Conservation (phyloP, 768 basidiomycete genomes). For the Pilatotrama ljubarskyi region DNA sequence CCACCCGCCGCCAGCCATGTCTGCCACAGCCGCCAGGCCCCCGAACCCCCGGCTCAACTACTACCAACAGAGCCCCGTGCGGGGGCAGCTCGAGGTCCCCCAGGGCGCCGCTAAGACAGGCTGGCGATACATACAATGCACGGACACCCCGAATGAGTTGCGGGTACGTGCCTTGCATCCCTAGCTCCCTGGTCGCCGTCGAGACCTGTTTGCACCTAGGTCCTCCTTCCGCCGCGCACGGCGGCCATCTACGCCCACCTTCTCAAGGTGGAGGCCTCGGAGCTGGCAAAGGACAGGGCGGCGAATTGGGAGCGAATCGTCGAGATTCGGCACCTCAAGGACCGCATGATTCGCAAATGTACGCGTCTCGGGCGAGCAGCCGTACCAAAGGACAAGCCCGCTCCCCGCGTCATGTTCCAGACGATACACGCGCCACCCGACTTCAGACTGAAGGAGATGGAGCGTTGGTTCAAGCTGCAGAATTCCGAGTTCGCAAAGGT, state of each 20-base stretch:
- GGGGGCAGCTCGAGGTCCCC: constrained; percentile 74
- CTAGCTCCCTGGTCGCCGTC: constrained; percentile 1
- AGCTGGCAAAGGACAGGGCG: constrained; percentile 55
- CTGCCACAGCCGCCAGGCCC: constrained; percentile 10
- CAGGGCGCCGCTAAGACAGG: constrained; percentile 53
- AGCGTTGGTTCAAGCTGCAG: constrained; percentile 69
- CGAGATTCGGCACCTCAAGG: constrained; percentile 76
- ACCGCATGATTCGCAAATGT: constrained; percentile 81
- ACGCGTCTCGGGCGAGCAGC: constrained; percentile 57
- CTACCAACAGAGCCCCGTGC: constrained; percentile 62
- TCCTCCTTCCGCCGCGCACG: constrained; percentile 68
- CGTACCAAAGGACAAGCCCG: constrained; percentile 39
- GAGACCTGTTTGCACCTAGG: constrained; percentile 25
- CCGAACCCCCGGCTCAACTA: constrained; percentile 44
- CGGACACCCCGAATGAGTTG: constrained; percentile 74
- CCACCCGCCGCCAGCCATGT: constrained; percentile 11
- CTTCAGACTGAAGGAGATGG: constrained; percentile 78
- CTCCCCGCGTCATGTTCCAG: constrained; percentile 53
- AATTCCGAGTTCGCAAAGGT: constrained; percentile 20
- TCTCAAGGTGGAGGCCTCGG: constrained; percentile 58
- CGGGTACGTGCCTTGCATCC: constrained; percentile 44
- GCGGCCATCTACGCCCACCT: constrained; percentile 66
- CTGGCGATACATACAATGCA: constrained; percentile 74
- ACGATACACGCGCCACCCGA: constrained; percentile 69
- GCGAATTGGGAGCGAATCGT: constrained; percentile 70